Conservation (phyloP, 208 protist genomes). For the Acanthamoeba triangularis region DNA sequence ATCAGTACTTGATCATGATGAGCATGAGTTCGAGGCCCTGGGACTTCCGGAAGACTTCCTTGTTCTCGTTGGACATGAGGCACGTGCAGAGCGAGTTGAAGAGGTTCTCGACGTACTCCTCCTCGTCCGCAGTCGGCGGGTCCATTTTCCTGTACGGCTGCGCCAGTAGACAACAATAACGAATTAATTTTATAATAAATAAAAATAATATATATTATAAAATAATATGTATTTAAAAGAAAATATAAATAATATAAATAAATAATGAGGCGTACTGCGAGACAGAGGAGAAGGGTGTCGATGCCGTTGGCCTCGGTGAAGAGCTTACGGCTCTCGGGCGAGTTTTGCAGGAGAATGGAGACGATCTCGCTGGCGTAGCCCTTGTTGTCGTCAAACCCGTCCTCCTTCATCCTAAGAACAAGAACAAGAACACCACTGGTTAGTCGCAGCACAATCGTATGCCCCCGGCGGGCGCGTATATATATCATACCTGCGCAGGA, state of each 20-base stretch:
- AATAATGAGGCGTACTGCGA: slow-evolving; percentile 80
- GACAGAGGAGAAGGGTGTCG: slow-evolving; percentile 79
- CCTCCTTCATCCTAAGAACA: slow-evolving; percentile 34
- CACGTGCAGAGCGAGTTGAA: slow-evolving; percentile 85
- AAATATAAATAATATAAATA: slow-evolving; percentile 62
- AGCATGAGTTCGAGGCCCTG: slow-evolving; percentile 90
- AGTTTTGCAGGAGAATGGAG: slow-evolving; percentile 84
- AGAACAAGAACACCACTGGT: too few relatives aligned
- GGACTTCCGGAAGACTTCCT: slow-evolving; percentile 85
- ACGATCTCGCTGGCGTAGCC: slow-evolving; percentile 86
- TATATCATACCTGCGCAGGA: slow-evolving; percentile 20
- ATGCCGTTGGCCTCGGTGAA: slow-evolving; percentile 83
- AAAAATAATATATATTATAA: not conserved
- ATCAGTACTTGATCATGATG: slow-evolving; percentile 88
- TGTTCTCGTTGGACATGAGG: slow-evolving; percentile 79
- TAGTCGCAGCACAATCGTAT: not conserved
- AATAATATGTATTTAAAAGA: not conserved
- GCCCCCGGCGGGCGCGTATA: too few relatives aligned
- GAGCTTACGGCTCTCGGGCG: slow-evolving; percentile 56
- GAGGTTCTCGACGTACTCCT: slow-evolving; percentile 88
- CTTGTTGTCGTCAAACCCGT: slow-evolving; percentile 85
- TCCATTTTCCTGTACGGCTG: slow-evolving; percentile 62
- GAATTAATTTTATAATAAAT: not conserved
- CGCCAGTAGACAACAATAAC: not conserved
- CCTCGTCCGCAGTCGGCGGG: slow-evolving; percentile 73